These are phyloP conservation scores for Leptographium wingfieldii DNA, from an alignment of 2,329 filamentous ascomycete species.

Conservation along the genomic window DNA sequence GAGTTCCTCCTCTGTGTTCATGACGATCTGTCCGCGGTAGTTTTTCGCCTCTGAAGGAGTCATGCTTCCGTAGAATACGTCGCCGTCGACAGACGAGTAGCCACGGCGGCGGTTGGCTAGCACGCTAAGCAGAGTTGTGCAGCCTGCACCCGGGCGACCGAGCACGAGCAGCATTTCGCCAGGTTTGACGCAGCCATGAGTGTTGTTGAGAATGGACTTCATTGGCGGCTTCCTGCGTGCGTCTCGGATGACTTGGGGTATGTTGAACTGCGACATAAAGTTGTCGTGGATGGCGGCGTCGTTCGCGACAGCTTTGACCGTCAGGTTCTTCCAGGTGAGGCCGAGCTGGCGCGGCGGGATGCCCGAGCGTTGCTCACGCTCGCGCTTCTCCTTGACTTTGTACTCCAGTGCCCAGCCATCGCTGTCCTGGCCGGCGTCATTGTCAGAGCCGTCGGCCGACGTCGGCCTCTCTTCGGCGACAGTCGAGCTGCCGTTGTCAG, in stretches of 20 bases:
- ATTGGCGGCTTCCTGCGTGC: constrained; percentile 41
- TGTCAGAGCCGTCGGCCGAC: constrained; percentile 26
- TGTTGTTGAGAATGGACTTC: constrained; percentile 51
- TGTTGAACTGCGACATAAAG: constrained; percentile 45
- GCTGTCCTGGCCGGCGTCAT: not conserved
- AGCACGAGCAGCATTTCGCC: constrained; percentile 46
- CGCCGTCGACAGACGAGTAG: constrained; percentile 51
- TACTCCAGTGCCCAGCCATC: not conserved
- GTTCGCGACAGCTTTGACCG: constrained; percentile 46
- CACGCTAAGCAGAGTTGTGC: constrained; percentile 43
- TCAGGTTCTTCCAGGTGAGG: constrained; percentile 52
- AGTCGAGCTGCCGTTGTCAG: constrained; percentile 6
- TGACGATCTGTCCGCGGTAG: constrained; percentile 26
- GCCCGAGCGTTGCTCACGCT: constrained; percentile 1
- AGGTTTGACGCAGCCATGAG: constrained; percentile 40
- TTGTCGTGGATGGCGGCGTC: constrained; percentile 55
- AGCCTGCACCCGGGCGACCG: constrained; percentile 43
- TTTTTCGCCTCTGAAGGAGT: constrained; percentile 29
- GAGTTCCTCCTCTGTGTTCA: constrained; percentile 55
- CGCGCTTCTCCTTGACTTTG: not conserved
- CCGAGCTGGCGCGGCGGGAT: constrained; percentile 31
- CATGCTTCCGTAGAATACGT: constrained; percentile 49
- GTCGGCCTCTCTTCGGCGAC: not conserved
- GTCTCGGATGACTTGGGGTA: constrained; percentile 40
- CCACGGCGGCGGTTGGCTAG: constrained; percentile 58